Percentiles rank a stretch among this genome's conserved stretches.
Conservation (phyloP, 768 basidiomycete species). For the Podaxis sp. region DNA sequence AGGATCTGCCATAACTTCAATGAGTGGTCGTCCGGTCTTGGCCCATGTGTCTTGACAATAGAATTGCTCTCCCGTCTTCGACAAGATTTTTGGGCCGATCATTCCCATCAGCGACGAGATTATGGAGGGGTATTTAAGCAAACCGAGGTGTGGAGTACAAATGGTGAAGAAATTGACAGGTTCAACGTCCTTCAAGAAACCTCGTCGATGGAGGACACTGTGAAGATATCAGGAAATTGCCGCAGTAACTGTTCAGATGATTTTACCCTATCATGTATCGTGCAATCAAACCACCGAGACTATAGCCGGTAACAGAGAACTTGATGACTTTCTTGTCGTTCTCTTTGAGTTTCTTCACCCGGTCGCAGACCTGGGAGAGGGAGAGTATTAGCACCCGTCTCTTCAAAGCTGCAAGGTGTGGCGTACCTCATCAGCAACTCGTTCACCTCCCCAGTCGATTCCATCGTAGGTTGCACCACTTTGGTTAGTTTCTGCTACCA, state of each 20-base stretch:
- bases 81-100: slow-evolving; percentile 69
- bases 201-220: slow-evolving; percentile 63
- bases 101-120: slow-evolving; percentile 50
- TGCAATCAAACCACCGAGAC: slow-evolving; percentile 78
- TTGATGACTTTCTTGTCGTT: slow-evolving; percentile 60
- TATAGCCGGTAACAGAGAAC: slow-evolving; percentile 78
- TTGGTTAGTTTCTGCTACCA: slow-evolving; percentile 65
- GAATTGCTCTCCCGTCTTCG: slow-evolving; percentile 80
- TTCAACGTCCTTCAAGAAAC: slow-evolving; percentile 68
- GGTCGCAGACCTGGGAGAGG: slow-evolving; percentile 50
- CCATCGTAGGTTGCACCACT: slow-evolving; percentile 78
- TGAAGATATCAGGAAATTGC: not conserved
- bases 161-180: slow-evolving; percentile 84
- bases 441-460: slow-evolving; percentile 81
- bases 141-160: slow-evolving; percentile 82
- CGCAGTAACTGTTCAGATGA: slow-evolving; percentile 15
- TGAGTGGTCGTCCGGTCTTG: slow-evolving; percentile 58
- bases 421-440: slow-evolving; percentile 75
- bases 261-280: slow-evolving; percentile 74
- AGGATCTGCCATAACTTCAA: slow-evolving; percentile 82
- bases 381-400: not conserved
- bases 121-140: slow-evolving; percentile 61
- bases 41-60: slow-evolving; percentile 76
- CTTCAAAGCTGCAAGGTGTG: not conserved
- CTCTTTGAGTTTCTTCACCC: slow-evolving; percentile 50